phyloP scores from a whole-genome alignment of 208 protist species.

The Wallacemonas sp. region DNA sequence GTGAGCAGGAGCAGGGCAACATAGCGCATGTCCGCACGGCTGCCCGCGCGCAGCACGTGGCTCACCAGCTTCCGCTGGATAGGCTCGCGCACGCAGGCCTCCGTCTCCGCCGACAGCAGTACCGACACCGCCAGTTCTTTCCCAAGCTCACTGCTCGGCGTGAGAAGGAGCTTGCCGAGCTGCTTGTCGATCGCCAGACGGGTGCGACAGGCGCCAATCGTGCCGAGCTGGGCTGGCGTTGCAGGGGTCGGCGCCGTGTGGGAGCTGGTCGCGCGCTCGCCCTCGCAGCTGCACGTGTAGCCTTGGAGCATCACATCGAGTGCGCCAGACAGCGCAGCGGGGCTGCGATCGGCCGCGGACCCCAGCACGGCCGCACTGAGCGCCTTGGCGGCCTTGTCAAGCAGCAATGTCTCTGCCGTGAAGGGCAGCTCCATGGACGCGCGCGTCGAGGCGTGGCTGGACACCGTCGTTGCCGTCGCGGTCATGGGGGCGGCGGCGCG shows the following conservation, averaged over 20 bases:
- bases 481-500: not conserved
- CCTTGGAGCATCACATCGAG: slow-evolving; percentile 41
- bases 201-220: slow-evolving; percentile 31
- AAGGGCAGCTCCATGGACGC: not conserved
- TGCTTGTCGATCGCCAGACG: slow-evolving; percentile 64
- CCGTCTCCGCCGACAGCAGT: slow-evolving; percentile 68
- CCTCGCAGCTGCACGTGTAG: slow-evolving; percentile 29
- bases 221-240: slow-evolving; percentile 1
- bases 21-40: slow-evolving; percentile 63
- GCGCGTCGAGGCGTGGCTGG: not conserved
- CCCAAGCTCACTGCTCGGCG: slow-evolving; percentile 45
- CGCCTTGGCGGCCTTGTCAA: slow-evolving; percentile 58
- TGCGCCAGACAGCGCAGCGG: slow-evolving; percentile 13
- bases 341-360: slow-evolving; percentile 17
- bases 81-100: slow-evolving; percentile 44
- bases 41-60: slow-evolving; percentile 27
- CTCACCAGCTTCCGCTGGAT: slow-evolving; percentile 60
- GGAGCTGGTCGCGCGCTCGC: too few species aligned
- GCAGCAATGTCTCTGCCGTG: slow-evolving; percentile 15
- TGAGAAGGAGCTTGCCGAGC: slow-evolving; percentile 52
- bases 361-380: slow-evolving; percentile 43
- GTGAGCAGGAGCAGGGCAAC: slow-evolving; percentile 72
- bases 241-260: not conserved
- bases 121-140: slow-evolving; percentile 67
- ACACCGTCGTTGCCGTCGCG: not conserved